Percentiles rank a stretch among this genome's conserved stretches.
These are phyloP conservation scores for Tritrichomonas musculus DNA, from an alignment of 208 protist species.

Conservation along the genomic window DNA sequence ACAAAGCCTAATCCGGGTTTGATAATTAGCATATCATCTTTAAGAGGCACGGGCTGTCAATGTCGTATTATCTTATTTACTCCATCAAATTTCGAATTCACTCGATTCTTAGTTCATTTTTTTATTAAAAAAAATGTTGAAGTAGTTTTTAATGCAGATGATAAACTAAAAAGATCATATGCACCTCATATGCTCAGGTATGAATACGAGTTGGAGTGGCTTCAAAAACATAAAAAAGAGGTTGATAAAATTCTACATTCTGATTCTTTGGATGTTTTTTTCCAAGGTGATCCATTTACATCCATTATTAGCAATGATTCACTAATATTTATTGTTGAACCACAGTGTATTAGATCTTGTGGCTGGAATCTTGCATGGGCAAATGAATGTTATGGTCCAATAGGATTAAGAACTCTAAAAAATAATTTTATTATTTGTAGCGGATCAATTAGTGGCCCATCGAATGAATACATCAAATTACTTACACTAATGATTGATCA, in stretches of 20 bases:
- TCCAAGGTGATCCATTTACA: conserved; percentile 18
- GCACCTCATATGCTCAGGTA: conserved; percentile 15
- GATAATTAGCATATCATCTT: background rate
- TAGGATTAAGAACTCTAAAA: background rate
- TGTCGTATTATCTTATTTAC: conserved; percentile 20
- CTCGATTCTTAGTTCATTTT: background rate
- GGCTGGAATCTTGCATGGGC: conserved; percentile 2
- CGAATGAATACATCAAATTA: background rate
- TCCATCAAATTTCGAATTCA: background rate
- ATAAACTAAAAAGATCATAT: background rate
- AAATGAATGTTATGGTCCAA: background rate
- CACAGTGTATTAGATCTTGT: background rate
- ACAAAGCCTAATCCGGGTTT: background rate
- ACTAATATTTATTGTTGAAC: background rate
- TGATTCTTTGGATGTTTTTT: conserved; percentile 20
- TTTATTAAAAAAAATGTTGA: background rate
- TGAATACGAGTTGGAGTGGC: conserved; percentile 17
- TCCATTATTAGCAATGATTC: background rate
- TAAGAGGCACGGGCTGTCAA: background rate
- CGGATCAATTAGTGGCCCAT: background rate
- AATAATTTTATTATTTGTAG: conserved; percentile 7
- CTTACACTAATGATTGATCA: background rate
- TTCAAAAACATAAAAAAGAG: background rate
- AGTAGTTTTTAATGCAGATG: background rate
- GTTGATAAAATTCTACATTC: conserved; percentile 18